These are phyloP conservation scores for Euclidium syriacum DNA, from an alignment of 345 rosid species.

Conservation along the genomic window DNA sequence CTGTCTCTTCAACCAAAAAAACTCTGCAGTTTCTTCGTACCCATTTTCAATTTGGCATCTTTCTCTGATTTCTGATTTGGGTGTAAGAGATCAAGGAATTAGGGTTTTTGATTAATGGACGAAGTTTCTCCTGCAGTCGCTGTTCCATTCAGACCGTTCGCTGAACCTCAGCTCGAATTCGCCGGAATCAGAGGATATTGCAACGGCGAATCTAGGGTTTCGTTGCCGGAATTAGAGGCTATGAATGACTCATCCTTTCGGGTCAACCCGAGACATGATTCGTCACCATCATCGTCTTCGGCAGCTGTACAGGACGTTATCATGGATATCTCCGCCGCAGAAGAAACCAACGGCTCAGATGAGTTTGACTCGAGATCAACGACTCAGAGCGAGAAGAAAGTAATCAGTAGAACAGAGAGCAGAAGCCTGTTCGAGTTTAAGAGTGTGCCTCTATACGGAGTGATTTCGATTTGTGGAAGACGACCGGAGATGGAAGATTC, in stretches of 20 bases:
- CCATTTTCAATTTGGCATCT: neutral
- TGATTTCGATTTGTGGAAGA: conserved; percentile 56
- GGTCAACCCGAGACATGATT: conserved; percentile 1
- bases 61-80: conserved; percentile 1
- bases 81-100: neutral
- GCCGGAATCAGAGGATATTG: conserved; percentile 29
- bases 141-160: conserved; percentile 38
- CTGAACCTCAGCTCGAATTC: conserved; percentile 30
- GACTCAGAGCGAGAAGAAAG: conserved; percentile 30
- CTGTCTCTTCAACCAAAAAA: neutral
- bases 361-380: conserved; percentile 27
- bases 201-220: conserved; percentile 20
- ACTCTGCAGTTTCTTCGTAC: neutral
- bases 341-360: conserved; percentile 19
- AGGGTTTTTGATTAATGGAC: conserved; percentile 33
- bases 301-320: neutral
- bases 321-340: conserved; percentile 13
- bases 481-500: conserved; percentile 88
- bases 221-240: conserved; percentile 13
- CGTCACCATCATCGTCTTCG: conserved; percentile 1
- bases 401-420: conserved; percentile 33
- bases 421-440: conserved; percentile 27
- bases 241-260: conserved; percentile 18
- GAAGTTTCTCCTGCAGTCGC: conserved; percentile 41
- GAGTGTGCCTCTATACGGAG: conserved; percentile 51